A percentile compares a stretch with the other conserved stretches of the same genome.
Conservation (phyloP, 2,329 filamentous ascomycete species). For the Paraphoma chrysanthemicola region DNA sequence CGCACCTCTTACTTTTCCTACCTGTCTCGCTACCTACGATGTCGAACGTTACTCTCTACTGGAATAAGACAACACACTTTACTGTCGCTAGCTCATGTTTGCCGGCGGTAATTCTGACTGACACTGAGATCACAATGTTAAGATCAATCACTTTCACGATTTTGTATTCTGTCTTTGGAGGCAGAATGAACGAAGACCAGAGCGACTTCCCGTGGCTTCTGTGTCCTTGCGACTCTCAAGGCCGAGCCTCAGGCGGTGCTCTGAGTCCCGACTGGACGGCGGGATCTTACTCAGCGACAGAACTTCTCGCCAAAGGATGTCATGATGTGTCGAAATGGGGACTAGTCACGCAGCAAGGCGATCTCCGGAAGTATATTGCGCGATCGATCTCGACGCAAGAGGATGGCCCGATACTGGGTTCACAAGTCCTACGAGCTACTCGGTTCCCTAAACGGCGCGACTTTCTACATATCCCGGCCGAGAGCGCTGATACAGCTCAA, state of each 20-base stretch:
- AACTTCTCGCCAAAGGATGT: slow-evolving; percentile 14
- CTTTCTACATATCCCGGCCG: slow-evolving; percentile 59
- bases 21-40: slow-evolving; percentile 27
- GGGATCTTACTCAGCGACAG: slow-evolving; percentile 5
- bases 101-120: slow-evolving; percentile 7
- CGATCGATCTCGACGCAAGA: neutral
- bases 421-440: slow-evolving; percentile 21
- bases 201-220: slow-evolving; percentile 42
- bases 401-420: neutral
- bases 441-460: slow-evolving; percentile 64
- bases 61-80: slow-evolving; percentile 38
- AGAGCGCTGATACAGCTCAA: slow-evolving; percentile 14
- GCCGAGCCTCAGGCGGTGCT: slow-evolving; percentile 4
- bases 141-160: slow-evolving; percentile 35
- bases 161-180: slow-evolving; percentile 26
- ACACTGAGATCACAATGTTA: slow-evolving; percentile 25
- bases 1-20: slow-evolving; percentile 30
- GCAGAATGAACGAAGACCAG: slow-evolving; percentile 26
- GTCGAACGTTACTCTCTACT: slow-evolving; percentile 32
- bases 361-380: slow-evolving; percentile 31
- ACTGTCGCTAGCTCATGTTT: slow-evolving; percentile 21
- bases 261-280: slow-evolving; percentile 12
- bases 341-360: slow-evolving; percentile 25
- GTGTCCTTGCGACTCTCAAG: slow-evolving; percentile 25
- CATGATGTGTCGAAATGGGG: slow-evolving; percentile 28